Conservation (phyloP, 192 early-diverging fungal genomes). For the Geosiphon pyriformis region DNA sequence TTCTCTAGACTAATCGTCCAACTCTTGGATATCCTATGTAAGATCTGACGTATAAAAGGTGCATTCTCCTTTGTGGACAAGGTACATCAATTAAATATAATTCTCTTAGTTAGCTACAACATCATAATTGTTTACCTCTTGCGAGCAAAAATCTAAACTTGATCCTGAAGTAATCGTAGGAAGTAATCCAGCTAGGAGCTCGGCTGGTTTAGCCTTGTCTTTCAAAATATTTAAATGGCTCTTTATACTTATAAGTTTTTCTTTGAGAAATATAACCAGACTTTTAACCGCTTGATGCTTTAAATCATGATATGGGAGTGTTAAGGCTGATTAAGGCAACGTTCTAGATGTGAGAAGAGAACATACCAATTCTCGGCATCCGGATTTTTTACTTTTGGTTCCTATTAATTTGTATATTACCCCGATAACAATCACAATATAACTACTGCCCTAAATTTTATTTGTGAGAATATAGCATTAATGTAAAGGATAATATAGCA, state of each 20-base stretch:
- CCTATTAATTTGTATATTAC: neutral
- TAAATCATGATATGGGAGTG: neutral
- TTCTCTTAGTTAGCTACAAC: neutral
- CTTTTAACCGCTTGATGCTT: neutral
- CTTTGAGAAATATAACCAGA: neutral
- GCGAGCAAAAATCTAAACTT: neutral
- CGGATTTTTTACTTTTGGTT: conserved; percentile 11
- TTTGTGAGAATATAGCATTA: neutral
- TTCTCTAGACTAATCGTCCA: neutral
- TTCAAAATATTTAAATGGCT: neutral
- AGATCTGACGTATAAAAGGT: neutral
- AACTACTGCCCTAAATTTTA: neutral
- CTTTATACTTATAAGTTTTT: neutral
- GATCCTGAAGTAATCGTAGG: neutral
- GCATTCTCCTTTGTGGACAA: neutral
- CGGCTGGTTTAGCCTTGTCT: neutral
- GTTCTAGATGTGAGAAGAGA: neutral
- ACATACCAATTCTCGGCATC: conserved; percentile 8
- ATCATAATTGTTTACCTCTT: neutral
- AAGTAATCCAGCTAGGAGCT: neutral
- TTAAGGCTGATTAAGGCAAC: neutral
- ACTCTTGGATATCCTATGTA: neutral
- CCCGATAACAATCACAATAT: neutral
- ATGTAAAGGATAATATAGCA: neutral
- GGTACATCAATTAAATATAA: neutral